Evolutionary conservation across 495 filamentous ascomycete genomes (phyloP), one percentile per base, ranked within the genome.

Genomic region (Penicillium tannophilum): DNA sequence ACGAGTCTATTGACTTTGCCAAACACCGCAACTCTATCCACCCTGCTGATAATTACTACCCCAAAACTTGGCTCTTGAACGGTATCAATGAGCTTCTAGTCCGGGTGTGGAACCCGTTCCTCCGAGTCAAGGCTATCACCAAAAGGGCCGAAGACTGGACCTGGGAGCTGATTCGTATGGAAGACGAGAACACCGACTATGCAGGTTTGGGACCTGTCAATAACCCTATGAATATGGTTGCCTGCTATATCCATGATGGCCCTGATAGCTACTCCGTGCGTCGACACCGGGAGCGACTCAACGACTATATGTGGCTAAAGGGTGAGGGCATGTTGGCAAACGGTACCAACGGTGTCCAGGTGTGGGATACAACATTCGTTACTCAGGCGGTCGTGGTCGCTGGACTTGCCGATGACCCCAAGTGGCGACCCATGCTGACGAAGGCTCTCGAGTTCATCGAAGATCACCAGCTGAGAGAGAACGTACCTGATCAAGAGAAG

Each of bases 301-400:
- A 89, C 41, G 95, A 98, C 62, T 94, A 89, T 59, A 77, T 98
- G 59, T 98, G 95, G 95, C 78, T 98, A 55, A 96, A 93, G 42
- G 59, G 83, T 42, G 94, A 97, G 71, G 94, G 94, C 26, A 91
- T 98, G 90, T 79, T 97, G 19, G 87, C 87, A 72, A 97, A 97
- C 70, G 94, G 94, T 35, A 98, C 94, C 35, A 97, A 98, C 65
- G 94, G 94, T 16, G 92, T 97, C 14, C 94, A 98, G 74, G 88
- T 85, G 44, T 98, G 94, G 94, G 94, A 98, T 67, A 98, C 94
- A 0, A 81, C 90, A 1, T 97, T 97, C 66, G 74, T 88, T 42
- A 91, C 96, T 23, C 92, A 96, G 69, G 86, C 88, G 9, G 82
- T 90, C 30, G 79, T 89, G 56, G 90, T 90, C 55, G 87, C 90